phyloP scores from a whole-genome alignment of 2,329 filamentous ascomycete genomes.

The Ploettnerulaceae sp. region DNA sequence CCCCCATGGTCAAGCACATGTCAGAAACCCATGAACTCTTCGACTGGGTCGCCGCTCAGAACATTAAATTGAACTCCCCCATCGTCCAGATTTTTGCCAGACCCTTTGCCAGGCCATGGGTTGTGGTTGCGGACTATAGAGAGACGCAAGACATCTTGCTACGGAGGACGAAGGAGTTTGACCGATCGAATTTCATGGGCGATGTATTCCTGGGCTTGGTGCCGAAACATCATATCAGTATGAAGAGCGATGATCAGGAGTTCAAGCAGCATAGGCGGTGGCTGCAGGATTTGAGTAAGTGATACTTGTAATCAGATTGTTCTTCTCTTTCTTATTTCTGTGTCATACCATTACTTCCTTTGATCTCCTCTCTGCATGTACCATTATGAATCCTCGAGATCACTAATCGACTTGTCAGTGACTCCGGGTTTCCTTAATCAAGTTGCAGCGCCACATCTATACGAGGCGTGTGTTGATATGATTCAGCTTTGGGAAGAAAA shows the following conservation, averaged over 20 bases:
- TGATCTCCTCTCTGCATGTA: no score
- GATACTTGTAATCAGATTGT: no score
- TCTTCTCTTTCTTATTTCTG: no score
- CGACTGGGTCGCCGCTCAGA: constrained; percentile 12
- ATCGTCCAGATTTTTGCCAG: constrained; percentile 29
- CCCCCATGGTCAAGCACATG: constrained; percentile 4
- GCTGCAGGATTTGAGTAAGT: constrained; percentile 27
- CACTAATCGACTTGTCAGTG: no score
- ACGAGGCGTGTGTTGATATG: constrained; percentile 24
- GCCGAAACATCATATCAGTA: constrained; percentile 28
- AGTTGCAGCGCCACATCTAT: constrained; percentile 31
- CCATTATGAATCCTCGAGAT: neutral
- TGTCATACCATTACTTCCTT: no score
- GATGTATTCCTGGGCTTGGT: constrained; percentile 29
- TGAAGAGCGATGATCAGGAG: constrained; percentile 26
- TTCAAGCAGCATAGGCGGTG: constrained; percentile 31
- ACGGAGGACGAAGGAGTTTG: constrained; percentile 32
- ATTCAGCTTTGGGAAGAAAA: constrained; percentile 32
- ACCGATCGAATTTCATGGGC: constrained; percentile 26
- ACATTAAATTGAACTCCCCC: constrained; percentile 15
- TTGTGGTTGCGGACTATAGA: constrained; percentile 29
- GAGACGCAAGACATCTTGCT: constrained; percentile 33
- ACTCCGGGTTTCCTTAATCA: constrained; percentile 31
- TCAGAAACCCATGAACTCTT: constrained; percentile 5
- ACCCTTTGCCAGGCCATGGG: constrained; percentile 19